Conservation (phyloP, 345 rosid genomes). For the Hibiscus tridactylites region DNA sequence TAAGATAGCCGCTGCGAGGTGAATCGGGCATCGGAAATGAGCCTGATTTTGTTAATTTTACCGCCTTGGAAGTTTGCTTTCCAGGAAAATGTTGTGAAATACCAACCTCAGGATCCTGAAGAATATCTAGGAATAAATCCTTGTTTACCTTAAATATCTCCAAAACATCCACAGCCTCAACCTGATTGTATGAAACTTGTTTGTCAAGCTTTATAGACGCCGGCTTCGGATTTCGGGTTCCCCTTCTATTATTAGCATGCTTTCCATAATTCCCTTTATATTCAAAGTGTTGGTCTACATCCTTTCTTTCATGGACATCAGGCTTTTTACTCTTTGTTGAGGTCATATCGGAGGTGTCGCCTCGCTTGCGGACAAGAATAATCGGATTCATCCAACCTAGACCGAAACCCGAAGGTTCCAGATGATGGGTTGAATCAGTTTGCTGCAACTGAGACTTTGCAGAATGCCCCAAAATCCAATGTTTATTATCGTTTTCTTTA, state of each 20-base stretch:
- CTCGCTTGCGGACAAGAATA: slow-evolving; percentile 31
- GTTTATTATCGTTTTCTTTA: slow-evolving; percentile 8
- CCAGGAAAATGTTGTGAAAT: slow-evolving; percentile 22
- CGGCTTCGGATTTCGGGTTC: slow-evolving; percentile 8
- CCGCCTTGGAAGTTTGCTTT: slow-evolving; percentile 21
- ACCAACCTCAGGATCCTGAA: slow-evolving; percentile 34
- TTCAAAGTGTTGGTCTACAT: neutral
- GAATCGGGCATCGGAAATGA: slow-evolving; percentile 61
- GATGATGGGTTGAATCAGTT: slow-evolving; percentile 15
- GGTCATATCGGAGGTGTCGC: slow-evolving; percentile 9
- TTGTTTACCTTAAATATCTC: slow-evolving; percentile 51
- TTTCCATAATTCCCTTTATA: neutral
- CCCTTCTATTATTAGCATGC: neutral
- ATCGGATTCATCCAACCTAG: slow-evolving; percentile 37
- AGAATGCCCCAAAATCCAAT: slow-evolving; percentile 14
- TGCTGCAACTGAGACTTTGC: slow-evolving; percentile 17
- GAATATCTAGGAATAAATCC: slow-evolving; percentile 42
- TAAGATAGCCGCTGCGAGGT: slow-evolving; percentile 22
- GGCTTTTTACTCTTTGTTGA: neutral
- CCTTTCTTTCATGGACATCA: neutral
- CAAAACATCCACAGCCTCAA: slow-evolving; percentile 49
- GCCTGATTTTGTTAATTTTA: slow-evolving; percentile 54
- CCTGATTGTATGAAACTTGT: slow-evolving; percentile 25
- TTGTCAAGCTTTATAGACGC: slow-evolving; percentile 11
- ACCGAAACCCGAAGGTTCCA: slow-evolving; percentile 20